Evolutionary conservation across 1,139 yeast species (phyloP).

Genomic region (Scheffersomyces titani): DNA sequence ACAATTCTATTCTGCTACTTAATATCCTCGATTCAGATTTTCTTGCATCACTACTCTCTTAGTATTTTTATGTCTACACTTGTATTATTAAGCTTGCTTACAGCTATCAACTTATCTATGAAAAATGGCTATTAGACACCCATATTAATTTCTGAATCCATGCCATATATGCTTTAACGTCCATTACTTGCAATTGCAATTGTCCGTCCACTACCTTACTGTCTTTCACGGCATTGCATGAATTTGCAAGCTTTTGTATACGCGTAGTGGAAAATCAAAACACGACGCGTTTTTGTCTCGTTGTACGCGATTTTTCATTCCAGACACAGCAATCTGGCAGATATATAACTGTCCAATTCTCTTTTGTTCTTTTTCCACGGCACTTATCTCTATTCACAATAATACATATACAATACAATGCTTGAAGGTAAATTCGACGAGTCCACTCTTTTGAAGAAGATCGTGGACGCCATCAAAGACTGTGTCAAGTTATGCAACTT

Average conservation of each 20-base stretch:
- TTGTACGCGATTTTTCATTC: neutral
- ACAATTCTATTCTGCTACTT: too few species aligned
- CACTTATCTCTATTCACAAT: neutral
- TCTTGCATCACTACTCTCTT: too few species aligned
- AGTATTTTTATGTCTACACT: too few species aligned
- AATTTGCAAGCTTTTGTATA: neutral
- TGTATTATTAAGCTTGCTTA: too few species aligned
- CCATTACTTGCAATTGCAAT: too few species aligned
- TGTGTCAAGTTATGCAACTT: conserved; percentile 93
- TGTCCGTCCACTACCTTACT: neutral
- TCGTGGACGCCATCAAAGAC: conserved; percentile 90
- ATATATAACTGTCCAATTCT: neutral
- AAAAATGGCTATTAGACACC: too few species aligned
- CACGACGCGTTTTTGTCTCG: neutral
- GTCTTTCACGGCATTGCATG: neutral
- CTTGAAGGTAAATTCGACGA: conserved; percentile 96
- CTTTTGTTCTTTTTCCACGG: neutral
- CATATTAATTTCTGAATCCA: too few species aligned
- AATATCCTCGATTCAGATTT: too few species aligned
- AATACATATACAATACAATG: conserved; percentile 43
- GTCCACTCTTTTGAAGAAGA: conserved; percentile 88
- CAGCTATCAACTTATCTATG: too few species aligned
- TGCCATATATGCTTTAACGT: too few species aligned
- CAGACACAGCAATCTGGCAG: neutral
- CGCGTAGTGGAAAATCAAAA: neutral